Base-by-base conservation (phyloP, 768 basidiomycete genomes). In the Lactarius deliciosus region DNA sequence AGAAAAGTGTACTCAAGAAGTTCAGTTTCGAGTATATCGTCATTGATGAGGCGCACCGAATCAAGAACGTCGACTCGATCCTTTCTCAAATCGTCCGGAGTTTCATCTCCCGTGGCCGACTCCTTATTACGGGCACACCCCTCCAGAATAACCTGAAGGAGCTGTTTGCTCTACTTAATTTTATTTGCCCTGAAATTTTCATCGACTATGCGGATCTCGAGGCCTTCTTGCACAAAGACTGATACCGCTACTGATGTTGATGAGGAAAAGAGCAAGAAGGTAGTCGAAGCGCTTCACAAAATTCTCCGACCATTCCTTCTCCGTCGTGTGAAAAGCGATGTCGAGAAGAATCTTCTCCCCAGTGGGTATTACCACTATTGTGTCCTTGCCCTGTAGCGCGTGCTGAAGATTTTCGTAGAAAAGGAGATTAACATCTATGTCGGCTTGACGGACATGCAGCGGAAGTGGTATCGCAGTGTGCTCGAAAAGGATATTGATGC, bases 351-450 rank as follows among this genome's bases (percentile, higher is more conserved):
- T 66, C 81, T 98, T 54, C 76, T 98, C 68, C 97, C 96, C 1
- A 98, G 92, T 90, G 75, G 61, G 85, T 73, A 1, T 13, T 7
- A 5, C 6, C 60, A 6, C 30, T 15, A 34, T 50, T 32, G 45
- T 36, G 3, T 66, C n/a, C 34, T 68, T 47, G 9, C 16, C 15
- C 28, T 47, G 13, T 54, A 70, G 41, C 22, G 4, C 61, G 20
- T 54, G 25, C 64, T 64, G 25, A 73, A 59, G 4, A 22, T 36
- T 47, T 3, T 56, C 54, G 59, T 71, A 93, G 91, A 98, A 80
- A 98, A 98, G 80, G 97, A 98, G 74, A 95, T 98, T 76, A 99
- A 98, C 73, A 94, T 98, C 54, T 99, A 98, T 65, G 91, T 99
- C 60, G 96, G 96, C 60, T 84, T 98, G 66, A 91, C 94, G 8